Base-by-base conservation (phyloP, 2,329 filamentous ascomycete species). In the Arthrobotrys sphaeroides region DNA sequence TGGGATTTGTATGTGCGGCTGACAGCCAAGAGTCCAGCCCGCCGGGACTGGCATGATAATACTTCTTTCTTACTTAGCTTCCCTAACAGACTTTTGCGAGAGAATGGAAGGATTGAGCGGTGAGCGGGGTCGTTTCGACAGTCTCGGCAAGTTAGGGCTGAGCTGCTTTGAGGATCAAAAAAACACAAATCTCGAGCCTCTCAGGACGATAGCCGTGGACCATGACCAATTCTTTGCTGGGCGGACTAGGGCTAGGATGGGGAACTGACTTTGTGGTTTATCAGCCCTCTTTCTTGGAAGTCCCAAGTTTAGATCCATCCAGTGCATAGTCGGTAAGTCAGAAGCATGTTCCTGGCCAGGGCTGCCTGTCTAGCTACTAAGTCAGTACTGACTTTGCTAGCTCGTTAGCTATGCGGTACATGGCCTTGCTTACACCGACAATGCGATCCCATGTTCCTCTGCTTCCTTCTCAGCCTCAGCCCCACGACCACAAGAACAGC, bases 121-220 rank as follows among this genome's bases (percentile, higher is more conserved):
- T 43, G 28, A 42, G 31, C 45, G 31, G 61, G 33, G 12, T 22
- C 20, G 28, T 55, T 51, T 55, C 49, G 31, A 55, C 51, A 55
- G 69, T 74, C 70, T 74, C 55, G 70, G 70, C 70, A 74, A 68
- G 62, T 64, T 68, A 74, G 70, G 70, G 70, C 70, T 74, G 70
- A 74, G 64, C 42, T 49, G 20, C 12, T 33, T 62, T 20, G 61
- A 73, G 69, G 69, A 73, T 68, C 70, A 74, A 57, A 74, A 62
- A 62, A 74, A 74, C 61, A 73, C 69, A 73, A 73, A 73, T 73
- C 43, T 36, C 53, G 33, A 40, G 26, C 26, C 43, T 38, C 47
- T 22, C 33, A 28, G 36, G 24, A 57, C 36, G 38, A 36, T 51
- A 10, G 51, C 51, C 18, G 40, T 28, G 45, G 28, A 59, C 40